These are phyloP conservation scores for Entrophospora sp. DNA, from an alignment of 192 early-diverging fungal species.

Conservation along the genomic window DNA sequence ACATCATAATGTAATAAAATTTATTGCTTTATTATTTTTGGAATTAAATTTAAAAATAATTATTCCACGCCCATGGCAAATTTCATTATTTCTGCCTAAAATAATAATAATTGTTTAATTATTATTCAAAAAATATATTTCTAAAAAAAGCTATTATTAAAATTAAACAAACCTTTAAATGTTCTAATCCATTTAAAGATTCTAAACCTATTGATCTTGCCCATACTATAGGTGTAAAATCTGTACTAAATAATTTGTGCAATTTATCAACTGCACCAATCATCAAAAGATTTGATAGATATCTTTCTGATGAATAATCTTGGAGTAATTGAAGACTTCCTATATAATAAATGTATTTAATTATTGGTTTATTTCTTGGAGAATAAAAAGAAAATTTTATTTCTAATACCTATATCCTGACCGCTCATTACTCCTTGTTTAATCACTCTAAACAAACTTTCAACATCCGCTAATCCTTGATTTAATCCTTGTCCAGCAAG, in stretches of 20 bases:
- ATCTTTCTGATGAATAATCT: slow-evolving; percentile 76
- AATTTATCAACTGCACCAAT: slow-evolving; percentile 73
- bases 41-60: too few species aligned
- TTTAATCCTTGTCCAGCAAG: slow-evolving; percentile 96
- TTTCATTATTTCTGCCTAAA: slow-evolving; percentile 21
- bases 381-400: neutral
- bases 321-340: slow-evolving; percentile 63
- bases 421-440: slow-evolving; percentile 58
- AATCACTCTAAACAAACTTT: slow-evolving; percentile 55
- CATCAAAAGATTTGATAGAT: slow-evolving; percentile 75
- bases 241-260: slow-evolving; percentile 68
- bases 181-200: slow-evolving; percentile 53
- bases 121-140: neutral
- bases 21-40: too few species aligned
- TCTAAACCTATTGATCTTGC: slow-evolving; percentile 66
- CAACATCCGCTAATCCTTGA: slow-evolving; percentile 81
- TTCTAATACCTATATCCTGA: slow-evolving; percentile 64
- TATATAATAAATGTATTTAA: slow-evolving; percentile 6
- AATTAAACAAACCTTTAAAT: slow-evolving; percentile 43
- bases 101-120: too few species aligned
- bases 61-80: slow-evolving; percentile 16
- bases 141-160: neutral
- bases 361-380: neutral
- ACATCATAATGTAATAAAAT: too few species aligned
- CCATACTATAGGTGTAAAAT: slow-evolving; percentile 50